phyloP scores from a whole-genome alignment of 441 rosid species.

The Jatropha multifida region DNA sequence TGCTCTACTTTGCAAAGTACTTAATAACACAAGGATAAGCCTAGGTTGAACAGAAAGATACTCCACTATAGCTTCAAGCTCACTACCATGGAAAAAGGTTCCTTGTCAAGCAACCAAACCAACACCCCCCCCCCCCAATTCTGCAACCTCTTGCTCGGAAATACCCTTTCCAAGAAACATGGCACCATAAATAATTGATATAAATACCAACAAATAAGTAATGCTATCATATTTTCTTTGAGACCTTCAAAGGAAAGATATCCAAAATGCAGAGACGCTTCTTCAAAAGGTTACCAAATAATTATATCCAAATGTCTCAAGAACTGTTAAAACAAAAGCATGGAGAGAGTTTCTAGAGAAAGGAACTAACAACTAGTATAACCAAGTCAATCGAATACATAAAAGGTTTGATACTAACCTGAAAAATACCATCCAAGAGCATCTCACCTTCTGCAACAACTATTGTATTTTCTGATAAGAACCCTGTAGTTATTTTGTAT shows the following conservation, averaged over 20 bases:
- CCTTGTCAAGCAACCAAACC: not conserved
- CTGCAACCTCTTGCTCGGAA: not conserved
- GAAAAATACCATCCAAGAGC: slow-evolving; percentile 72
- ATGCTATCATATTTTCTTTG: not conserved
- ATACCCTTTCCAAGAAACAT: not conserved
- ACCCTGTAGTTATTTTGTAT: slow-evolving; percentile 90
- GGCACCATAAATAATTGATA: not conserved
- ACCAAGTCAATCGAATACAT: slow-evolving; percentile 7
- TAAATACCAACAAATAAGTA: not conserved
- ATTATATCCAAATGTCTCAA: not conserved
- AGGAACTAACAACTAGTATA: not conserved
- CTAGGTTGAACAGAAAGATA: not conserved
- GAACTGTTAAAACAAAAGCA: not conserved
- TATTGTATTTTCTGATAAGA: slow-evolving; percentile 87
- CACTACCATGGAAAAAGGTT: not conserved
- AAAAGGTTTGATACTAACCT: slow-evolving; percentile 47
- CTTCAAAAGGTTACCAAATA: not conserved
- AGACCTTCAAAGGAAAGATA: not conserved
- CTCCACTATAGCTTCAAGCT: not conserved
- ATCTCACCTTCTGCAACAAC: slow-evolving; percentile 93
- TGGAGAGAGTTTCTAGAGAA: not conserved
- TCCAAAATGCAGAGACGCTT: not conserved
- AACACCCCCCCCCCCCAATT: not conserved
- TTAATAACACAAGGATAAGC: not conserved
- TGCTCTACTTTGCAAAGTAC: not conserved